phyloP scores from a whole-genome alignment of 208 protist species.

The Tritrichomonas musculus region DNA sequence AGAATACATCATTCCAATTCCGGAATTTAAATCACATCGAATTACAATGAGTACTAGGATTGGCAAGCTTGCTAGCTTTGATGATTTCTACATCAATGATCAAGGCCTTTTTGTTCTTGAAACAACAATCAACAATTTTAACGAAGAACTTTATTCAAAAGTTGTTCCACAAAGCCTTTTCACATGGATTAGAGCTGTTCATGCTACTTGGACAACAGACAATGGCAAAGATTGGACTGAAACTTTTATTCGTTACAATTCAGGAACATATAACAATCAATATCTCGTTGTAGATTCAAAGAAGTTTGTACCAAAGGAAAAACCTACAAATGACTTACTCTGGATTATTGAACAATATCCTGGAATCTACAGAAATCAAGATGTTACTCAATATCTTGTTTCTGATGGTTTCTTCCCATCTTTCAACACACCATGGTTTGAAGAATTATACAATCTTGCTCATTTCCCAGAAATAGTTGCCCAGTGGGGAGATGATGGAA shows the following conservation, averaged over 20 bases:
- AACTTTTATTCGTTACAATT: neutral
- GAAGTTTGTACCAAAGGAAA: neutral
- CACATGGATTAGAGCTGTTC: constrained; percentile 4
- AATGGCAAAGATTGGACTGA: constrained; percentile 24
- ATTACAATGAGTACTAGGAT: neutral
- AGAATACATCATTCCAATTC: neutral
- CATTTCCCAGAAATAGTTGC: neutral
- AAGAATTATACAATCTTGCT: neutral
- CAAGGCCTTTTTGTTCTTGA: constrained; percentile 62
- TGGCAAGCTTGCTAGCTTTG: constrained; percentile 60
- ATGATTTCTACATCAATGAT: constrained; percentile 74
- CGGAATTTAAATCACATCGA: neutral
- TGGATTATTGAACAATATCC: constrained; percentile 32
- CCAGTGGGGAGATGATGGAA: neutral
- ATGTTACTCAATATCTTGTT: neutral
- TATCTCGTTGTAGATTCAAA: constrained; percentile 22
- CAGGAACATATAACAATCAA: constrained; percentile 35
- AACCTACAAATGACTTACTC: neutral
- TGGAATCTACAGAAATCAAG: neutral
- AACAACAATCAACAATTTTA: constrained; percentile 57
- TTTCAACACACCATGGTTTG: neutral
- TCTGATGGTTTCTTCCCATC: constrained; percentile 2
- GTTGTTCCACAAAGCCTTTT: neutral
- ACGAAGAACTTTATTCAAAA: constrained; percentile 50
- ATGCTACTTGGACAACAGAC: neutral